These are phyloP conservation scores for Prillingera fragicola DNA, from an alignment of 1,284 basidiomycete species.

Conservation along the genomic window DNA sequence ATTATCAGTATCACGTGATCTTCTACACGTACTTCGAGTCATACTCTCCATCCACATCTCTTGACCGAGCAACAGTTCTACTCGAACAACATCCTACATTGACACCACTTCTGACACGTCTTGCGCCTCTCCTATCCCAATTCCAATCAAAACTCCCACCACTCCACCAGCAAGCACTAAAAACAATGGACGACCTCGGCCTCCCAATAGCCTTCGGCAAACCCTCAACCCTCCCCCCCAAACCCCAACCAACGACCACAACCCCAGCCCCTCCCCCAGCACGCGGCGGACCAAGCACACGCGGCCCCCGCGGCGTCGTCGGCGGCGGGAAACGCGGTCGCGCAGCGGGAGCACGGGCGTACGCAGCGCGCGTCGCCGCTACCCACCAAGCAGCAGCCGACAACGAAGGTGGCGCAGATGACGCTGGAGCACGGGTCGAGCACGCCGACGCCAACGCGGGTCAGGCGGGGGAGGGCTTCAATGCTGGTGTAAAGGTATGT, in stretches of 20 bases:
- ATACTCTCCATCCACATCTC: too few relatives aligned
- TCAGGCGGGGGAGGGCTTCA: too few relatives aligned
- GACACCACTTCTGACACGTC: too few relatives aligned
- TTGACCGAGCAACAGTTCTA: too few relatives aligned
- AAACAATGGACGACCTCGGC: conserved; percentile 30
- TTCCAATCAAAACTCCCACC: too few relatives aligned
- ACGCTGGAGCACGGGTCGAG: too few relatives aligned
- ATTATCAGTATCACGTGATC: too few relatives aligned
- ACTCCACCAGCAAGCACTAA: not conserved
- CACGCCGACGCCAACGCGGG: too few relatives aligned
- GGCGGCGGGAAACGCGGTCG: conserved; percentile 23
- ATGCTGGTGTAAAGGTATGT: conserved; percentile 14
- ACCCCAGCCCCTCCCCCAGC: not conserved
- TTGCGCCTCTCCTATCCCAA: too few relatives aligned
- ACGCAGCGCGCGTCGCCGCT: not conserved
- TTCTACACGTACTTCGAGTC: too few relatives aligned
- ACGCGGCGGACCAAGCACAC: conserved; percentile 6
- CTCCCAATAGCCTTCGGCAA: conserved; percentile 37
- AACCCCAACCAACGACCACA: conserved; percentile 5
- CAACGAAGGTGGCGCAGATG: too few relatives aligned
- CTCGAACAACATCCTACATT: not conserved
- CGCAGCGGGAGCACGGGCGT: conserved; percentile 10
- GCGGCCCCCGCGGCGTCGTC: conserved; percentile 30
- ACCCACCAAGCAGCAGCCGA: too few relatives aligned
- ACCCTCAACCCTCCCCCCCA: conserved; percentile 3